Base-by-base conservation (phyloP, 1,284 basidiomycete genomes). In the Ganoderma meredithae region DNA sequence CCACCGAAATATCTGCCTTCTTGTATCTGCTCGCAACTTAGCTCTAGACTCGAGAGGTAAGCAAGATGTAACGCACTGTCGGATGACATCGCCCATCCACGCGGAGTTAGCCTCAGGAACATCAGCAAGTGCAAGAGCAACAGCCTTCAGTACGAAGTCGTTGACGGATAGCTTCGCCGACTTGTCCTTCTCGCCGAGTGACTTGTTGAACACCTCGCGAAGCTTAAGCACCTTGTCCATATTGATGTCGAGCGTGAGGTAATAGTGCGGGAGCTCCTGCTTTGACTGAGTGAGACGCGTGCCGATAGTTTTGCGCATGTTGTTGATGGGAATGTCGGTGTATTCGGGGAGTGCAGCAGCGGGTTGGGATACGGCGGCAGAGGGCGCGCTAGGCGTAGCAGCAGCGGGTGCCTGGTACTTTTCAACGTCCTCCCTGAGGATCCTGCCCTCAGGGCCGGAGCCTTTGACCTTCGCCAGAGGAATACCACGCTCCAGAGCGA, bases 91-190 rank as follows among this genome's bases (percentile, higher is more conserved):
- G 74, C 97, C 97, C 75, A 98, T 83, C 97, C 97, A 99, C 22
- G 96, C 95, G 65, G 96, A 95, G 86, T 99, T 99, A 73, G 93
- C 97, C 81, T 99, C 98, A 65, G 98, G 98, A 40, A 99, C 97
- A 79, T 99, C 97, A 65, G 88, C 86, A 66, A 99, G 87, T 4
- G 98, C 97, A 73, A 96, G 92, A 10, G 93, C 90, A 56, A 94
- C 90, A 7, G 96, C 98, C 85, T 99, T 99, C 80, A 99, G 90
- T 76, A 99, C 90, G 79, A 99, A 99, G 84, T 99, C 98, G 80
- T 99, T 98, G 68, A 99, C 95, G 72, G 95, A 97, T 70, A 99
- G 88, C 86, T 99, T 99, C 62, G 90, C 89, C 70, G 87, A 85
- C 76, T 92, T 93, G 79, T 94, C 92, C 82, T 93, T 92, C 78